Conservation (phyloP, 331 rosid species). For the Rhamnella rubrinervis region DNA sequence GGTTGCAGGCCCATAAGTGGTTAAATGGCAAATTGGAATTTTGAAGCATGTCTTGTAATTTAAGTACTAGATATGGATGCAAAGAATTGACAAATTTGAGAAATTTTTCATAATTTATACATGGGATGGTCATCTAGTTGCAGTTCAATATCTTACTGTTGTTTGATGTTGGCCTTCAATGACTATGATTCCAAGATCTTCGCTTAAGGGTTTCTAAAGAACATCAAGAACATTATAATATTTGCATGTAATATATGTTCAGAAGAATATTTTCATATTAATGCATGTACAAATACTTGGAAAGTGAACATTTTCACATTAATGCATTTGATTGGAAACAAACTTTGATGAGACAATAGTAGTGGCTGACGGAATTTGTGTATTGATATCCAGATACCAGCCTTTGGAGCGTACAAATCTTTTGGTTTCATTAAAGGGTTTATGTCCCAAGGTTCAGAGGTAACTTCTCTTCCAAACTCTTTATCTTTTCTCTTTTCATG, state of each 20-base stretch:
- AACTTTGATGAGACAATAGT: not conserved
- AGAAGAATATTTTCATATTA: not conserved
- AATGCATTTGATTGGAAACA: not conserved
- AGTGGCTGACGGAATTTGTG: not conserved
- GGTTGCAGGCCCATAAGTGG: not conserved
- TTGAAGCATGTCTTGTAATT: too few species aligned
- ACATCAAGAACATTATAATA: too few species aligned
- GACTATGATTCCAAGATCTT: too few species aligned
- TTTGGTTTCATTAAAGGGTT: constrained; percentile 74
- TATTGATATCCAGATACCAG: constrained; percentile 67
- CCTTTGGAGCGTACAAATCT: constrained; percentile 78
- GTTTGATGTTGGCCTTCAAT: too few species aligned
- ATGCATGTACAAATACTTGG: not conserved
- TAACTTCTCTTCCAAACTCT: constrained; percentile 23
- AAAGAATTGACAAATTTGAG: too few species aligned
- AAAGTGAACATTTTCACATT: not conserved
- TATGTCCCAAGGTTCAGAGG: constrained; percentile 69
- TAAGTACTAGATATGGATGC: too few species aligned
- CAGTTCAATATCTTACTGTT: too few species aligned
- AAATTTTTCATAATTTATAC: too few species aligned
- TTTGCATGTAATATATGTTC: not conserved
- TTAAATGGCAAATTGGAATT: too few species aligned
- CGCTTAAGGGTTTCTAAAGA: too few species aligned
- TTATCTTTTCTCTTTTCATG: constrained; percentile 14
- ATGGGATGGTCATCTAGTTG: too few species aligned